These are phyloP conservation scores for Penicillium corylophilum DNA, from an alignment of 2,329 filamentous ascomycete genomes.

Conservation along the genomic window DNA sequence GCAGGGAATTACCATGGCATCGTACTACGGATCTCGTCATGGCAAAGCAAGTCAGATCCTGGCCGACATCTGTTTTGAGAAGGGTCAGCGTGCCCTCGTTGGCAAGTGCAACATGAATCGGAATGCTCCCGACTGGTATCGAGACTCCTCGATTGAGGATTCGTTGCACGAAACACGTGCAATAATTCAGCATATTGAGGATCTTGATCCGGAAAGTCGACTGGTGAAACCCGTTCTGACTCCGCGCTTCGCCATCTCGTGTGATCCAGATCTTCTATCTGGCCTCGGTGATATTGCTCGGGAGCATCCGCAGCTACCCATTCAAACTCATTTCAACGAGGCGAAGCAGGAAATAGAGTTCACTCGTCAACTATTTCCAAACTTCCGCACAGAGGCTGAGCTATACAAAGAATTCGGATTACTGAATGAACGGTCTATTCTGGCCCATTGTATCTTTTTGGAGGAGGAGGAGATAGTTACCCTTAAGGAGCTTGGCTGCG, in stretches of 20 bases:
- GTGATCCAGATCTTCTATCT: constrained; percentile 53
- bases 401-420: constrained; percentile 59
- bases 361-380: constrained; percentile 57
- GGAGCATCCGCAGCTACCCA: constrained; percentile 51
- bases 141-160: constrained; percentile 47
- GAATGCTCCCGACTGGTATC: constrained; percentile 52
- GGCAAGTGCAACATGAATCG: constrained; percentile 42
- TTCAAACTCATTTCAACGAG: constrained; percentile 70
- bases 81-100: constrained; percentile 37
- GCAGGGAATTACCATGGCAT: constrained; percentile 47
- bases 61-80: constrained; percentile 32
- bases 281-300: constrained; percentile 57
- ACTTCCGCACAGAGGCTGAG: constrained; percentile 58
- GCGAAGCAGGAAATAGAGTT: constrained; percentile 59
- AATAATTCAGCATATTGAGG: constrained; percentile 51
- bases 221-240: constrained; percentile 56
- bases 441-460: constrained; percentile 67
- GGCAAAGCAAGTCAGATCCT: constrained; percentile 31
- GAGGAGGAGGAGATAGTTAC: constrained; percentile 55
- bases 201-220: constrained; percentile 44
- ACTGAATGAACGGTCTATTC: constrained; percentile 56
- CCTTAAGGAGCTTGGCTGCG: constrained; percentile 52
- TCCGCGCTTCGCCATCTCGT: constrained; percentile 63
- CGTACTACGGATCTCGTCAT: constrained; percentile 38
- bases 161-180: constrained; percentile 52